Evolutionary conservation across 2,329 filamentous ascomycete genomes (phyloP).

Genomic region (Alternaria arborescens): DNA sequence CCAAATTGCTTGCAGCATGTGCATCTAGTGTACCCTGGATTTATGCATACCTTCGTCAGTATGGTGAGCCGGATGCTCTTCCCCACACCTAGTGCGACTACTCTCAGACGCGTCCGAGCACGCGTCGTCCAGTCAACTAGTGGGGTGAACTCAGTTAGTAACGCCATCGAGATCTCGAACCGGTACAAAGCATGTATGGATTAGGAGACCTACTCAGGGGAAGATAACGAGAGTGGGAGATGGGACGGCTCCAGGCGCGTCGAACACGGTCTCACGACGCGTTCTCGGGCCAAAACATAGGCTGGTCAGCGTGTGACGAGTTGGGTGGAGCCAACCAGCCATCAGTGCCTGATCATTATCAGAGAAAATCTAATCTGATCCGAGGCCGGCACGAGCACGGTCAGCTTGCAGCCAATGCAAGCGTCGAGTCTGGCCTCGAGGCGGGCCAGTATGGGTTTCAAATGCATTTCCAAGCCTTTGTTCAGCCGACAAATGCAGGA

Average conservation of each 20-base stretch:
- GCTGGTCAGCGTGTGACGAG: constrained; percentile 11
- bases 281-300: constrained; percentile 4
- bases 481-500: constrained; percentile 38
- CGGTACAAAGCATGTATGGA: background rate
- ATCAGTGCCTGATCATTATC: constrained; percentile 18
- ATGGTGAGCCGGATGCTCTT: background rate
- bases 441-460: constrained; percentile 19
- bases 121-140: constrained; percentile 20
- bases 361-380: constrained; percentile 41
- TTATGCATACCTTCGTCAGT: background rate
- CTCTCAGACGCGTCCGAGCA: constrained; percentile 18
- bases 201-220: background rate
- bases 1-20: background rate
- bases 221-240: background rate
- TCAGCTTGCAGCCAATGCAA: constrained; percentile 27
- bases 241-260: constrained; percentile 14
- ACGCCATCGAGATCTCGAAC: constrained; percentile 9
- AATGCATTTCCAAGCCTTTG: constrained; percentile 43
- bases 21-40: background rate
- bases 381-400: constrained; percentile 23
- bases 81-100: constrained; percentile 8
- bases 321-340: constrained; percentile 17
- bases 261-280: constrained; percentile 5
- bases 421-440: constrained; percentile 15
- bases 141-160: constrained; percentile 1